phyloP scores from a whole-genome alignment of 2,329 filamentous ascomycete species.

The Sclerotinia sclerotiorum region DNA sequence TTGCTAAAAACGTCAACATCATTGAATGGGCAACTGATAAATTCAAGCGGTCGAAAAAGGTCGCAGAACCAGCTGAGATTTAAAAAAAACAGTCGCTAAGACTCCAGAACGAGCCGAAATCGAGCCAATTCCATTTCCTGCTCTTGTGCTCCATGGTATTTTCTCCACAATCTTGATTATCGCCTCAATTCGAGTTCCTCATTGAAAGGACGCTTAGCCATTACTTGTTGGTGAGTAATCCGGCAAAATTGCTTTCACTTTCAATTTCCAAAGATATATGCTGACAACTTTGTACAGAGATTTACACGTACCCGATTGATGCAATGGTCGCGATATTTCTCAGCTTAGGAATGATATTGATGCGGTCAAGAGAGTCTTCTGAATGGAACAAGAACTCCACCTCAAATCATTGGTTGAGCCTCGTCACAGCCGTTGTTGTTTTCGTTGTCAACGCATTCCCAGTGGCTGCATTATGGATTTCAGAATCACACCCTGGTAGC shows the following conservation, averaged over 20 bases:
- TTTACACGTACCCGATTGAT: conserved; percentile 47
- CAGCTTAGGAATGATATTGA: conserved; percentile 16
- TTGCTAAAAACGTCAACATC: conserved; percentile 48
- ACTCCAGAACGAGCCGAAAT: neutral
- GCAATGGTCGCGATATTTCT: conserved; percentile 37
- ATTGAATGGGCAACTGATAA: conserved; percentile 36
- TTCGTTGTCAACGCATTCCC: conserved; percentile 18
- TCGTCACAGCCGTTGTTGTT: conserved; percentile 17
- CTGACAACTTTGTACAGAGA: conserved; percentile 35
- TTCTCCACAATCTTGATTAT: conserved; percentile 28
- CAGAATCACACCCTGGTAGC: neutral
- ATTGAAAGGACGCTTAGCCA: conserved; percentile 20
- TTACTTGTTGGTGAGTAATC: conserved; percentile 17
- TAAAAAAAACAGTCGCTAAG: conserved; percentile 36
- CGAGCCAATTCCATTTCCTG: conserved; percentile 24
- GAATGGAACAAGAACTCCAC: conserved; percentile 15
- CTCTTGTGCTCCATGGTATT: conserved; percentile 32
- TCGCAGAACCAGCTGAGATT: conserved; percentile 34
- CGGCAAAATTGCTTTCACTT: neutral
- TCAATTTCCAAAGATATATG: conserved; percentile 21
- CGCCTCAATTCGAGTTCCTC: conserved; percentile 16
- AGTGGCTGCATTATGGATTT: conserved; percentile 12
- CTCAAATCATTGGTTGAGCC: conserved; percentile 16
- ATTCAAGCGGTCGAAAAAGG: conserved; percentile 10
- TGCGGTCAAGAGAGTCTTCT: neutral